phyloP scores from a whole-genome alignment of 768 basidiomycete genomes.

The Leucocoprinus birnbaumii region DNA sequence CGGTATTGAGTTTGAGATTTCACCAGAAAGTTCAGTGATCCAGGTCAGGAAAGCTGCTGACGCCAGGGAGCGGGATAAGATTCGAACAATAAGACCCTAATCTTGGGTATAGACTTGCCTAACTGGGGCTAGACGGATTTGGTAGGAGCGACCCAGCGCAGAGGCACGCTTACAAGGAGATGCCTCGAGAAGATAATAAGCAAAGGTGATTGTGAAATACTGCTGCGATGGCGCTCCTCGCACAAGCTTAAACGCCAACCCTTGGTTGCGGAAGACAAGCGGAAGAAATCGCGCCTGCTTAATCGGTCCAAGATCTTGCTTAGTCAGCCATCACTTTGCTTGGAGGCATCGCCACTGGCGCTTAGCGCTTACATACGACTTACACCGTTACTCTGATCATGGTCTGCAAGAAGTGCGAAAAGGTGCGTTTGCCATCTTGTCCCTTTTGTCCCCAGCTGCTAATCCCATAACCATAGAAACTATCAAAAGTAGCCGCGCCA shows the following conservation, averaged over 20 bases:
- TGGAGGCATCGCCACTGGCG: conserved; percentile 11
- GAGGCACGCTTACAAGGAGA: conserved; percentile 22
- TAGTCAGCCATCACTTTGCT: conserved; percentile 6
- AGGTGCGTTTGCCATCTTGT: conserved; percentile 38
- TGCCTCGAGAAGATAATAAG: conserved; percentile 32
- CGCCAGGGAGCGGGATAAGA: conserved; percentile 31
- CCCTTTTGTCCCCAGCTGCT: conserved; percentile 15
- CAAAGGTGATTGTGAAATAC: conserved; percentile 29
- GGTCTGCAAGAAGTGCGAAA: conserved; percentile 89
- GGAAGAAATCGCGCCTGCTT: neutral
- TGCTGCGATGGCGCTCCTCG: conserved; percentile 28
- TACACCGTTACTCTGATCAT: conserved; percentile 35
- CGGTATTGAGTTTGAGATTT: conserved; percentile 36
- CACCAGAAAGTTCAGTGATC: conserved; percentile 36
- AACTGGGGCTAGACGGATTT: conserved; percentile 27
- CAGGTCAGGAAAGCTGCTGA: conserved; percentile 28
- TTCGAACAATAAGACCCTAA: conserved; percentile 51
- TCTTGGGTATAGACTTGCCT: conserved; percentile 39
- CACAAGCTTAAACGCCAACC: conserved; percentile 6
- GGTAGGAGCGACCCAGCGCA: conserved; percentile 34
- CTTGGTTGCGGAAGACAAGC: neutral
- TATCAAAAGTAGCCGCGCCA: conserved; percentile 86
- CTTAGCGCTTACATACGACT: conserved; percentile 15
- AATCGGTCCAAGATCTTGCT: conserved; percentile 14
- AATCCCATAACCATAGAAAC: conserved; percentile 59